Evolutionary conservation across 2,329 filamentous ascomycete species (phyloP).

Genomic region (Boeremia lycopersici): DNA sequence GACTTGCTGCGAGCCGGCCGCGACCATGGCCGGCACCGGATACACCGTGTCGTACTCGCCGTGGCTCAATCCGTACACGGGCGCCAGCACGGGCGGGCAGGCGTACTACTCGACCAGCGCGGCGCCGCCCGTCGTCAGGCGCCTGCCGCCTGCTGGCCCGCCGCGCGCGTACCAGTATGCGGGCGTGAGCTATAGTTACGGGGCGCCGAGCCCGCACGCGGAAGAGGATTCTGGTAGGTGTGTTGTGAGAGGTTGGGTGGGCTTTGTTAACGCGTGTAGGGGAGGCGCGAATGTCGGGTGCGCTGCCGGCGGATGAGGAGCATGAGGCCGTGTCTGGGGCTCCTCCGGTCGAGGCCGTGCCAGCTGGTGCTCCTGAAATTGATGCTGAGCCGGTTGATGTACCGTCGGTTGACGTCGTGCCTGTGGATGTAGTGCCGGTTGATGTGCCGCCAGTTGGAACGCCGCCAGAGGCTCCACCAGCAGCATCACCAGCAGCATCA

Average conservation of each 20-base stretch:
- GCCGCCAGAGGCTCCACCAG: not conserved
- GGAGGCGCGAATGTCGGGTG: slow-evolving; percentile 22
- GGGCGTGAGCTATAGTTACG: slow-evolving; percentile 6
- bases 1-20: too few relatives aligned
- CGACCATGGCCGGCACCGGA: slow-evolving; percentile 36
- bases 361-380: too few relatives aligned
- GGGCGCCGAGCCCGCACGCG: slow-evolving; percentile 22
- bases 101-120: slow-evolving; percentile 12
- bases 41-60: slow-evolving; percentile 41
- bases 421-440: not conserved
- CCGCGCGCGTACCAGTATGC: slow-evolving; percentile 18
- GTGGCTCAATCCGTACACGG: slow-evolving; percentile 41
- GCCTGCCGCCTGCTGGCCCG: slow-evolving; percentile 29
- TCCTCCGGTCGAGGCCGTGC: too few relatives aligned
- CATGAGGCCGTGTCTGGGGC: too few relatives aligned
- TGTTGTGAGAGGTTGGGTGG: too few relatives aligned
- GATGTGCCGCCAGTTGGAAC: not conserved
- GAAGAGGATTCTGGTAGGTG: slow-evolving; percentile 18
- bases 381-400: too few relatives aligned
- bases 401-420: not conserved
- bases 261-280: slow-evolving; percentile 18
- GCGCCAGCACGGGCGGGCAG: slow-evolving; percentile 20
- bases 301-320: slow-evolving; percentile 22
- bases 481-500: not conserved
- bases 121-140: slow-evolving; percentile 29